phyloP scores from a whole-genome alignment of 2,329 filamentous ascomycete genomes.

The Neopestalotiopsis clavispora region DNA sequence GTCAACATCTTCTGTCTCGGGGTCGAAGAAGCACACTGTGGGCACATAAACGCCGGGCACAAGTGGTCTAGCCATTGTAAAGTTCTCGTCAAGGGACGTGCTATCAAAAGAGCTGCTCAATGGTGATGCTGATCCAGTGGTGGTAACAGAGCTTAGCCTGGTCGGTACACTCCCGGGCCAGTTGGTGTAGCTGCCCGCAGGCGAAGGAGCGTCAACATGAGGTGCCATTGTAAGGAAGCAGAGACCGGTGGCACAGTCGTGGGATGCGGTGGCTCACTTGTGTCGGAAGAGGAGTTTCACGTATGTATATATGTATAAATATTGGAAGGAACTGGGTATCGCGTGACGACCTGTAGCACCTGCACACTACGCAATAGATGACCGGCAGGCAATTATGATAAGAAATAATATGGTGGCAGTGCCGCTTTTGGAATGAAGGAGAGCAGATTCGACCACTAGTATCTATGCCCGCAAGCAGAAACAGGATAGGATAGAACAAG shows the following conservation, averaged over 20 bases:
- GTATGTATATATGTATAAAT: neutral
- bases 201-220: slow-evolving; percentile 41
- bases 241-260: neutral
- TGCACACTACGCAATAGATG: neutral
- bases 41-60: slow-evolving; percentile 71
- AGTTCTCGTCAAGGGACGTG: slow-evolving; percentile 29
- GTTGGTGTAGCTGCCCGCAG: slow-evolving; percentile 38
- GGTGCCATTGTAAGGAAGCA: slow-evolving; percentile 35
- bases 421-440: neutral
- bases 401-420: neutral
- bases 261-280: neutral
- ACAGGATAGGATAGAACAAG: neutral
- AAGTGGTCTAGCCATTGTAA: slow-evolving; percentile 41
- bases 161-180: slow-evolving; percentile 31
- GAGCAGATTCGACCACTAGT: neutral
- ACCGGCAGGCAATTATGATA: neutral
- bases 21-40: slow-evolving; percentile 75
- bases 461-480: neutral
- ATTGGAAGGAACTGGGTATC: neutral
- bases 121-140: slow-evolving; percentile 22
- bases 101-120: slow-evolving; percentile 36
- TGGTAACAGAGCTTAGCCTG: slow-evolving; percentile 28
- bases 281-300: neutral
- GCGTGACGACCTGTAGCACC: neutral
- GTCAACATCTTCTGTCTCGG: slow-evolving; percentile 70